phyloP scores from a whole-genome alignment of 2,329 filamentous ascomycete species.

The Fusarium pininemorale region DNA sequence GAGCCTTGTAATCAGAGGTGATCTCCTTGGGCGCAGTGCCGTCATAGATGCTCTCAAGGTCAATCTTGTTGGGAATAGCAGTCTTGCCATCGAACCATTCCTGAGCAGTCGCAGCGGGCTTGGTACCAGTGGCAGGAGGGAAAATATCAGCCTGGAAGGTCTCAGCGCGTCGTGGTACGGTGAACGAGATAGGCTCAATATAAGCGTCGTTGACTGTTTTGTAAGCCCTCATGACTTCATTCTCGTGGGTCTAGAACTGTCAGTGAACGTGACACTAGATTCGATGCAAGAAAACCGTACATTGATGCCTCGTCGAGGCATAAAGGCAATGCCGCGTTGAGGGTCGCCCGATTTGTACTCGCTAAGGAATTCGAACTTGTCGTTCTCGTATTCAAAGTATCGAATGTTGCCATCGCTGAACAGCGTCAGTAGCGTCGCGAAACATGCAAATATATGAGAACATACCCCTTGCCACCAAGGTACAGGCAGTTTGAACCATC shows the following conservation, averaged over 20 bases:
- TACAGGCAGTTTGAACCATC: conserved; percentile 95
- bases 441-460: neutral
- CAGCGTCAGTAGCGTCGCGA: conserved; percentile 16
- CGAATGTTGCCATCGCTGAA: conserved; percentile 95
- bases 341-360: conserved; percentile 98
- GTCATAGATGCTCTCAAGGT: conserved; percentile 90
- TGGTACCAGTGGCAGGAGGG: conserved; percentile 82
- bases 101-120: conserved; percentile 78
- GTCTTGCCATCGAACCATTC: conserved; percentile 92
- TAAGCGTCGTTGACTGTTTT: conserved; percentile 96
- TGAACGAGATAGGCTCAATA: conserved; percentile 97
- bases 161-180: conserved; percentile 91
- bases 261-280: conserved; percentile 20
- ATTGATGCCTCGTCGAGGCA: conserved; percentile 95
- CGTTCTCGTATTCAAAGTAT: conserved; percentile 98
- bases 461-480: conserved; percentile 94
- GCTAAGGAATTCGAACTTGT: conserved; percentile 97
- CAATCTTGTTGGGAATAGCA: conserved; percentile 87
- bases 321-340: conserved; percentile 91
- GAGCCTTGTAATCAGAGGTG: conserved; percentile 71
- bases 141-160: conserved; percentile 98
- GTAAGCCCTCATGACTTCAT: conserved; percentile 94
- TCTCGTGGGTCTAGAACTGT: conserved; percentile 78
- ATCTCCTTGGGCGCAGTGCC: conserved; percentile 83
- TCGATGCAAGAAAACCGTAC: conserved; percentile 55